Conservation (phyloP, 108 stramenopile genomes). For the Pinguiococcus pyrenoidosus region DNA sequence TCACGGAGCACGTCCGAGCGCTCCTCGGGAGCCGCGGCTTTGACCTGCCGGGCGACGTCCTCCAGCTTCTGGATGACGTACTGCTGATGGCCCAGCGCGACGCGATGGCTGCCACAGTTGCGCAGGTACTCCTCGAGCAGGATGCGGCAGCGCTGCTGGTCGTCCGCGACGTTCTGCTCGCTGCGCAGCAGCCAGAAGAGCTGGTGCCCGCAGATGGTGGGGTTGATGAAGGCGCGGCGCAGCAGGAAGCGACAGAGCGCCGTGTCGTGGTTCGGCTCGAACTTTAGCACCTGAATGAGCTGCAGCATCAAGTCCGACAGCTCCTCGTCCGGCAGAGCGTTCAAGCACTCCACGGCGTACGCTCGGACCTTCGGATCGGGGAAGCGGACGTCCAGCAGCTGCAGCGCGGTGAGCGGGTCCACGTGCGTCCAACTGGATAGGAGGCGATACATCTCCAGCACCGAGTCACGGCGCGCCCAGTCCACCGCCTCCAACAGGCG, state of each 20-base stretch:
- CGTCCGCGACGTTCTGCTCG: constrained; percentile 22
- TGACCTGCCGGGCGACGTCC: constrained; percentile 2
- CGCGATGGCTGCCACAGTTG: constrained; percentile 16
- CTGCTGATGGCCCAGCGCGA: constrained; percentile 27
- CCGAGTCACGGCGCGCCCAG: constrained; percentile 13
- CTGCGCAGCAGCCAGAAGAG: constrained; percentile 35
- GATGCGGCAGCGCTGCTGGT: constrained; percentile 14
- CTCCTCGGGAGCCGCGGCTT: not conserved
- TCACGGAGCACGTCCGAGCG: not conserved
- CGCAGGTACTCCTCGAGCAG: constrained; percentile 26
- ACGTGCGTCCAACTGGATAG: constrained; percentile 22
- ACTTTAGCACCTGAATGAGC: constrained; percentile 35
- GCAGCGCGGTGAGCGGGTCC: constrained; percentile 26
- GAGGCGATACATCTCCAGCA: constrained; percentile 11
- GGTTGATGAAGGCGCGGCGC: constrained; percentile 19
- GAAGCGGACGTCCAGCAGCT: constrained; percentile 27
- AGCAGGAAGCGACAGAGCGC: constrained; percentile 33
- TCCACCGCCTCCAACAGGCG: constrained; percentile 17
- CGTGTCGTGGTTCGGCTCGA: constrained; percentile 31
- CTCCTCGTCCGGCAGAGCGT: constrained; percentile 18
- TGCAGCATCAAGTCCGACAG: constrained; percentile 31
- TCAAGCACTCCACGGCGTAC: constrained; percentile 22
- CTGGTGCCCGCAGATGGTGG: constrained; percentile 20
- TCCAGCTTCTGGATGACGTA: constrained; percentile 22
- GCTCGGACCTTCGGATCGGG: constrained; percentile 37